Base-by-base conservation (phyloP, 1,139 yeast species). In the Zygosaccharomyces pseudobailii region DNA sequence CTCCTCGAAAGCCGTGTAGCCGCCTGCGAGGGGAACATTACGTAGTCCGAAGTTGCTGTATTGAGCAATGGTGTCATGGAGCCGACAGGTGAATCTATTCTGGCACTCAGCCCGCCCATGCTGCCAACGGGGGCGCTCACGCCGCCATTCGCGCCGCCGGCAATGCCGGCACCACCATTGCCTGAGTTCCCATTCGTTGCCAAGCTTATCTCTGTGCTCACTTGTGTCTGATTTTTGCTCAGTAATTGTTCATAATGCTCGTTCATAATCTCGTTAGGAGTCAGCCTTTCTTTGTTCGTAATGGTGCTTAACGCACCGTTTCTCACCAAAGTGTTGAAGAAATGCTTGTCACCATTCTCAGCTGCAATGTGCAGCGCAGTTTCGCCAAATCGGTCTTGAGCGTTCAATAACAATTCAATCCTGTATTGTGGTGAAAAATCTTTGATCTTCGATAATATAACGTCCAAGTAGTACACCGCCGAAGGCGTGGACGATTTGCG, bases 321-420 rank as follows among this genome's bases (percentile, higher is more conserved):
- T 35, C 79, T 76, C 13, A 88, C 69, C 44, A 92, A 72, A 1
- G 85, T 81, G 54, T 84, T 82, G 57, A 87, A 84, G 53, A 92
- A 81, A 59, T 82, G 81, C 55, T 82, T 79, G 46, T 92, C 87
- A 38, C 84, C 78, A 59, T 84, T 80, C 47, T 80, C 78, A 1
- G 95, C 86, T 25, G 92, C 84, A 39, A 90, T 76, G 59, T 90
- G 96, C 48, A 89, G 72, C 0, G 96, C 95, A 0, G 96, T 87
- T 62, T 90, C 88, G 0, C 97, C 97, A 55, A 84, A 81, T 25
- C 72, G 68, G 64, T 92, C 97, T 57, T 85, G 94, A 46, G 81
- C 80, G 63, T 89, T 86, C 40, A 88, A 71, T 57, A 87, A 81
- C 22, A 71, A 68, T 19, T 72, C 70, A 10, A 80, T 68, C 35